A percentile compares a stretch with the other conserved stretches of the same genome.
These are phyloP conservation scores for Vanilla planifolia DNA, from an alignment of 106 monocot species.

Conservation along the genomic window DNA sequence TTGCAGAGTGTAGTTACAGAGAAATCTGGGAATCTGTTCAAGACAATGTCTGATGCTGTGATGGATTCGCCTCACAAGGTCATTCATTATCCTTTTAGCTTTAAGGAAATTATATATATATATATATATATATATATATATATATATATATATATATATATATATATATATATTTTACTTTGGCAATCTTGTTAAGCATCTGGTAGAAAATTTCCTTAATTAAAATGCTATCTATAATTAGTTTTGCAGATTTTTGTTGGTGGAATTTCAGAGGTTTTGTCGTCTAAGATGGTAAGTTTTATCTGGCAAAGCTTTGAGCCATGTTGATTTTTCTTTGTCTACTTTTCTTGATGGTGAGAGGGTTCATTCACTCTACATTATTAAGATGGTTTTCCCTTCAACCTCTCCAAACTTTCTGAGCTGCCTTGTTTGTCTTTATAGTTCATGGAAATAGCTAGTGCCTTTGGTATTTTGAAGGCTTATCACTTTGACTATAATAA, in stretches of 20 bases:
- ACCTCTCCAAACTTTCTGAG: neutral
- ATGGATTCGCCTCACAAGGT: constrained; percentile 90
- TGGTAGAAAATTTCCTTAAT: too few species aligned
- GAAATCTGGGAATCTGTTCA: constrained; percentile 39
- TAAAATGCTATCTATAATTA: too few species aligned
- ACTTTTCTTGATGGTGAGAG: neutral
- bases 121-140: too few species aligned
- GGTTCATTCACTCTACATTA: neutral
- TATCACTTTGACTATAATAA: constrained; percentile 64
- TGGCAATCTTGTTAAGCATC: too few species aligned
- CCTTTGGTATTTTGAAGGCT: constrained; percentile 61
- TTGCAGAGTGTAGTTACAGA: constrained; percentile 71
- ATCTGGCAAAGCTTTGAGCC: neutral
- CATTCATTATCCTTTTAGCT: too few species aligned
- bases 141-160: too few species aligned
- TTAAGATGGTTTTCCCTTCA: neutral
- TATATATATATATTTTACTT: too few species aligned
- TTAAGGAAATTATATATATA: too few species aligned
- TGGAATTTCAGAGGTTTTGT: constrained; percentile 71
- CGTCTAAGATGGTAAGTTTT: constrained; percentile 68
- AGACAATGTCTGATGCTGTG: constrained; percentile 59
- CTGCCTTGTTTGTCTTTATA: constrained; percentile 26
- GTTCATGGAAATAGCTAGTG: constrained; percentile 71
- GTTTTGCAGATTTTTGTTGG: constrained; percentile 79
- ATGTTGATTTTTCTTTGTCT: neutral